Base-by-base conservation (phyloP, 2,329 filamentous ascomycete genomes). In the Ustulina deusta region DNA sequence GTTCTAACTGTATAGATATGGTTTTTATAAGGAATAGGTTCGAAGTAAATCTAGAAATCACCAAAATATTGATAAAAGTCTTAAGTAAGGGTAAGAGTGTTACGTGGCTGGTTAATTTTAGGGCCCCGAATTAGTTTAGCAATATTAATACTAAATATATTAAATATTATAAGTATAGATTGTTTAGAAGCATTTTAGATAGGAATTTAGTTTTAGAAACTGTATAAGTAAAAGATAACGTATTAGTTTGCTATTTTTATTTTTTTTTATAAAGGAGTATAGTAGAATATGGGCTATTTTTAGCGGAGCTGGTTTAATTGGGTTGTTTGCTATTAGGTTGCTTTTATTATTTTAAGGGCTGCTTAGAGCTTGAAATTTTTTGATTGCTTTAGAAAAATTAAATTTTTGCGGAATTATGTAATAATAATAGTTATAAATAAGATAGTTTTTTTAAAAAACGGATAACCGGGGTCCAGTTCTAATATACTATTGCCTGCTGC, bases 41-140 rank as follows among this genome's bases (percentile, higher is more conserved):
- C 72, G 54, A 79, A 79, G 36, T 70, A 78, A n/a, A 79, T 64
- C 6, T 76, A 9, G 52, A 80, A 80, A 22, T 71, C 44, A 17
- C 77, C 74, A 72, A 82, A 81, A 6, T 63, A 34, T 11, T 48
- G 6, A 70, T 80, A 77, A 42, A 76, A 42, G 15, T 42, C 2
- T 2, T 42, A n/a, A 42, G 6, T 36, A 36, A 36, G 6, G 6
- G 34, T 36, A 10, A 36, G 6, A 36, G 6, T 11, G 34, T 36
- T 42, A n/a, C 6, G 6, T 42, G 6, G 6, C 15, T n/a, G 17
- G 17, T 42, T n/a, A 42, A 42, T 42, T 42, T 42, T n/a, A 42
- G 6, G 6, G 13, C 13, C 6, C 15, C 15, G 6, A n/a, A n/a
- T 42, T 2, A 42, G 17, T 17, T 42, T n/a, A 2, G 6, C 6